These are phyloP conservation scores for Didymella sp. DNA, from an alignment of 2,329 filamentous ascomycete genomes.

Conservation along the genomic window DNA sequence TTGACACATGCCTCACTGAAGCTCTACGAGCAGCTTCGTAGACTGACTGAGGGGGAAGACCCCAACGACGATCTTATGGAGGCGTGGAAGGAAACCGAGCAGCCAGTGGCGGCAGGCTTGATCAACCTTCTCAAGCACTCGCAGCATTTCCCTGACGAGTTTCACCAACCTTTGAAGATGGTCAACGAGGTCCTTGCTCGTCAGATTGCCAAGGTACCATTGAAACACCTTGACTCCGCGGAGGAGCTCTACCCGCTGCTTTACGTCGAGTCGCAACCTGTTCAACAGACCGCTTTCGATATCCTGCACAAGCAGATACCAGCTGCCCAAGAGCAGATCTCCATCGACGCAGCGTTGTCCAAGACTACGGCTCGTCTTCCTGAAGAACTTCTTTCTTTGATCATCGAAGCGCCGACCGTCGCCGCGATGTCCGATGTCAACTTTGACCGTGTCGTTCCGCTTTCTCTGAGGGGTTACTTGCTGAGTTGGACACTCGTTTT, in stretches of 20 bases:
- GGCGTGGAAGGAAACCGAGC: slow-evolving; percentile 68
- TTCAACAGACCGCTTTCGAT: slow-evolving; percentile 82
- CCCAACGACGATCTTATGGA: slow-evolving; percentile 88
- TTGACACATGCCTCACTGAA: slow-evolving; percentile 76
- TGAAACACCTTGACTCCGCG: slow-evolving; percentile 67
- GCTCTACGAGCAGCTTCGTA: slow-evolving; percentile 69
- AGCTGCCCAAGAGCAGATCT: slow-evolving; percentile 77
- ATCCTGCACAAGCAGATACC: slow-evolving; percentile 84
- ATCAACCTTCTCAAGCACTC: slow-evolving; percentile 68
- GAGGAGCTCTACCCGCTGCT: slow-evolving; percentile 77
- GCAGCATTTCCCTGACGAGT: slow-evolving; percentile 58
- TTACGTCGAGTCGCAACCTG: slow-evolving; percentile 73
- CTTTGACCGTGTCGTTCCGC: slow-evolving; percentile 71
- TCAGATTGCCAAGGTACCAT: slow-evolving; percentile 69
- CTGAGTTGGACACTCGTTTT: slow-evolving; percentile 90
- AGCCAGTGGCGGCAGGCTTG: slow-evolving; percentile 63
- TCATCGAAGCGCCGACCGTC: slow-evolving; percentile 78
- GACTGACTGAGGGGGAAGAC: slow-evolving; percentile 63
- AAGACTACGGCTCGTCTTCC: slow-evolving; percentile 77
- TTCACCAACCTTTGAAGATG: slow-evolving; percentile 73
- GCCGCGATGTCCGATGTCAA: slow-evolving; percentile 70
- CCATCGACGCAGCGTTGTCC: slow-evolving; percentile 76
- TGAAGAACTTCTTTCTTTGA: slow-evolving; percentile 81
- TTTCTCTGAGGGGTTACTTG: slow-evolving; percentile 77
- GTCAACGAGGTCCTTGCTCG: slow-evolving; percentile 77